A percentile compares a stretch with the other conserved stretches of the same genome.
These are phyloP conservation scores for Cladorrhinum samala DNA, from an alignment of 495 filamentous ascomycete genomes.

Conservation along the genomic window DNA sequence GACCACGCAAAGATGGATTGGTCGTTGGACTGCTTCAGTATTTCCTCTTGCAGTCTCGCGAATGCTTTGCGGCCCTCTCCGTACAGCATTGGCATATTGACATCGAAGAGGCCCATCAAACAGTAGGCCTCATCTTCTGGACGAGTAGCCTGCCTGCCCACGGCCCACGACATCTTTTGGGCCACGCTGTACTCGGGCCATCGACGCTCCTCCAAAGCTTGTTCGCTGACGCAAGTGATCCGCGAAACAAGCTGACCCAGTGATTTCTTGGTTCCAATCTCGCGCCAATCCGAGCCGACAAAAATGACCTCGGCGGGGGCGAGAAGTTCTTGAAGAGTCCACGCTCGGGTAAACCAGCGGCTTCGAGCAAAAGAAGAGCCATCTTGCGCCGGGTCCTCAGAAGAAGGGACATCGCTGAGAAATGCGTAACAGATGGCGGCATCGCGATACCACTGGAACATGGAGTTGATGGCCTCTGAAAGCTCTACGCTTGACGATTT, in stretches of 20 bases:
- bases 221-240: neutral
- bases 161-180: conserved; percentile 6
- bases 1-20: conserved; percentile 1
- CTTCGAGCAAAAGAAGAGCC: neutral
- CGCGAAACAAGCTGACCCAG: neutral
- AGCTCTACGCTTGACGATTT: neutral
- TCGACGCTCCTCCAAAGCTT: neutral
- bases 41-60: conserved; percentile 7
- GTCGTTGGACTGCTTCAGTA: conserved; percentile 2
- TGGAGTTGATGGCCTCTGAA: neutral
- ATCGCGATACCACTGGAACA: neutral
- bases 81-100: conserved; percentile 10
- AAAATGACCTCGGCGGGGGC: neutral
- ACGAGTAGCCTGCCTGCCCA: neutral
- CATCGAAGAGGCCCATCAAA: conserved; percentile 6
- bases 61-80: conserved; percentile 9
- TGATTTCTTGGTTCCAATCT: neutral
- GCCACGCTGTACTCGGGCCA: neutral
- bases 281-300: neutral
- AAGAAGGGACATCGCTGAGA: neutral
- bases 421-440: neutral
- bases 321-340: neutral
- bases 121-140: conserved; percentile 9
- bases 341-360: neutral
- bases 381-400: neutral